Base-by-base conservation (phyloP, 169 alveolate genomes). In the Plasmodium vivax region DNA sequence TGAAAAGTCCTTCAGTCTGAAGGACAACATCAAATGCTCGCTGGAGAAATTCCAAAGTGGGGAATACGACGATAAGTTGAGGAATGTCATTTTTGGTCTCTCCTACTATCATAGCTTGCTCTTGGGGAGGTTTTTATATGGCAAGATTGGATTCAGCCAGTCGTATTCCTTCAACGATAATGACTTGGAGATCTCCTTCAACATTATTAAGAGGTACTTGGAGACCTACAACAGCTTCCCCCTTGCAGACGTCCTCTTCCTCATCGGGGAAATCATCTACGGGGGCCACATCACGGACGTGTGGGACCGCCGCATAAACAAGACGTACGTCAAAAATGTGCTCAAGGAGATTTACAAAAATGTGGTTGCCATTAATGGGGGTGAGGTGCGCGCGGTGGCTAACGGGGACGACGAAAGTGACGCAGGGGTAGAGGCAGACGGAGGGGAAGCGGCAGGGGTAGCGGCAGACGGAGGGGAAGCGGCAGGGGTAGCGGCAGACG, bases 281-380 rank as follows among this genome's bases (percentile, higher is more conserved):
- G 99, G 99, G 23, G 99, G 99, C 34, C 99, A 99, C 93, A 99
- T 99, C 92, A 99, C 99, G 9, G 99, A 99, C 93, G 97, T 97
- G 84, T 99, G 99, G 99, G 99, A 99, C 81, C 97, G 99, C 94
- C 97, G 99, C 91, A 98, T 99, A 27, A 97, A 98, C 96, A 98
- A 98, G 95, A 98, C 99, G 38, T 99, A 99, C 96, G 45, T 77
- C 43, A 87, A 79, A 58, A 87, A 87, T 87, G 81, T 87, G 41
- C 51, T 87, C 30, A 87, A 54, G 43, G 93, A 87, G 43, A 87
- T 87, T 34, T 87, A 87, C 81, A 87, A 56, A 87, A 74, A 87
- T 77, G 72, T 87, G 41, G 72, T 87, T 75, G 62, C 45, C 5
- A 87, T 74, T 34, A 87, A 87, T 87, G 84, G 79, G 32, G 75